Conservation (phyloP, 345 rosid species). For the Pistacia atlantica region DNA sequence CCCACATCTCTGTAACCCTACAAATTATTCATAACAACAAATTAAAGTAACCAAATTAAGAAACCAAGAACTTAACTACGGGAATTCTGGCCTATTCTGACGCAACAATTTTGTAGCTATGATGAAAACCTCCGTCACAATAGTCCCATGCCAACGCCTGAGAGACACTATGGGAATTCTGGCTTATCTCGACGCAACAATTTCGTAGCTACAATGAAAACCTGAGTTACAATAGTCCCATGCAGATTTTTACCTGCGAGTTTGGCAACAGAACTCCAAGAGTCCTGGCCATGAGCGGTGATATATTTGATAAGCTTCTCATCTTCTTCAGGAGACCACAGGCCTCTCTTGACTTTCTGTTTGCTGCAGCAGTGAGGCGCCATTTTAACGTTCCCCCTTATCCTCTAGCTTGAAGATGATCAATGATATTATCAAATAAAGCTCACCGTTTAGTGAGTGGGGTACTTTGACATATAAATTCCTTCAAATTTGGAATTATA, state of each 20-base stretch:
- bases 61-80: too few relatives aligned
- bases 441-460: neutral
- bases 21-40: neutral
- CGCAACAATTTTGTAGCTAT: too few relatives aligned
- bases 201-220: too few relatives aligned
- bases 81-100: too few relatives aligned
- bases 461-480: neutral
- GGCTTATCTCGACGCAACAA: too few relatives aligned
- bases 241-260: conserved; percentile 38
- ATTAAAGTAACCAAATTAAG: neutral
- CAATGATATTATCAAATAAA: neutral
- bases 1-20: conserved; percentile 68
- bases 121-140: too few relatives aligned
- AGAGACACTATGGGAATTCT: too few relatives aligned
- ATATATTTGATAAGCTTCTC: conserved; percentile 50
- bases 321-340: conserved; percentile 76
- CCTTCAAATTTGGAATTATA: neutral
- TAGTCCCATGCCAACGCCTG: too few relatives aligned
- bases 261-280: conserved; percentile 69
- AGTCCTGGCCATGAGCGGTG: conserved; percentile 50
- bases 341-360: conserved; percentile 69
- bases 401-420: neutral
- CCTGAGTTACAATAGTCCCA: too few relatives aligned
- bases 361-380: conserved; percentile 64
- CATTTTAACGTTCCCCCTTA: conserved; percentile 21